These are phyloP conservation scores for Pseudocohnilembus persalinus DNA, from an alignment of 169 alveolate species.

Conservation along the genomic window DNA sequence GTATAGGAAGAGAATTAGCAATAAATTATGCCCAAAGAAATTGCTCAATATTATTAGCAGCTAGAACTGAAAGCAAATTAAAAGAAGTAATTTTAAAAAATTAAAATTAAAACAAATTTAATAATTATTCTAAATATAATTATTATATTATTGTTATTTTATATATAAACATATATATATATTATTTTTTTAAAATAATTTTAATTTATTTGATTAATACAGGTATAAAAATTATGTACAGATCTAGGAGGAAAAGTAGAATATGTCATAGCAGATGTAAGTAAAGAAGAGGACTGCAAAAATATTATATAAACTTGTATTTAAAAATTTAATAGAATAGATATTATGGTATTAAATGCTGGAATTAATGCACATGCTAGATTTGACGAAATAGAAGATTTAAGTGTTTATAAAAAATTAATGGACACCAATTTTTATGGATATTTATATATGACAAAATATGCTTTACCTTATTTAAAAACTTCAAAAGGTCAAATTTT, in stretches of 20 bases:
- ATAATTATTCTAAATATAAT: no score
- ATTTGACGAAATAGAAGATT: constrained; percentile 57
- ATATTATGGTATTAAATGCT: constrained; percentile 65
- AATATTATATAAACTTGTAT: constrained; percentile 40
- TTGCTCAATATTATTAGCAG: constrained; percentile 17
- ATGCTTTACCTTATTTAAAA: constrained; percentile 52
- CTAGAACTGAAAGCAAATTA: constrained; percentile 37
- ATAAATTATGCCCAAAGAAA: constrained; percentile 55
- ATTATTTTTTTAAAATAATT: no score
- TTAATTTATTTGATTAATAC: not conserved
- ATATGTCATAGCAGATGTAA: constrained; percentile 45
- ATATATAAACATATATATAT: no score
- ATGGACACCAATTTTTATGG: constrained; percentile 72
- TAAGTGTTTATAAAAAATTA: constrained; percentile 38
- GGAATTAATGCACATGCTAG: constrained; percentile 68
- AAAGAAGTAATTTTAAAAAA: constrained; percentile 19
- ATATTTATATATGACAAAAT: constrained; percentile 61
- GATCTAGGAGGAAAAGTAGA: constrained; percentile 39
- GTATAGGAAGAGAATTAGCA: constrained; percentile 70
- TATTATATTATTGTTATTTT: no score
- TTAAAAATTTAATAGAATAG: constrained; percentile 44
- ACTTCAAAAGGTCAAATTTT: constrained; percentile 59
- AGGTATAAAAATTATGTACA: constrained; percentile 46
- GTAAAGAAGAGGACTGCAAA: constrained; percentile 59
- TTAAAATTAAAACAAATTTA: not conserved